Base-by-base conservation (phyloP, 306 rosid genomes). In the Glycine soja region DNA sequence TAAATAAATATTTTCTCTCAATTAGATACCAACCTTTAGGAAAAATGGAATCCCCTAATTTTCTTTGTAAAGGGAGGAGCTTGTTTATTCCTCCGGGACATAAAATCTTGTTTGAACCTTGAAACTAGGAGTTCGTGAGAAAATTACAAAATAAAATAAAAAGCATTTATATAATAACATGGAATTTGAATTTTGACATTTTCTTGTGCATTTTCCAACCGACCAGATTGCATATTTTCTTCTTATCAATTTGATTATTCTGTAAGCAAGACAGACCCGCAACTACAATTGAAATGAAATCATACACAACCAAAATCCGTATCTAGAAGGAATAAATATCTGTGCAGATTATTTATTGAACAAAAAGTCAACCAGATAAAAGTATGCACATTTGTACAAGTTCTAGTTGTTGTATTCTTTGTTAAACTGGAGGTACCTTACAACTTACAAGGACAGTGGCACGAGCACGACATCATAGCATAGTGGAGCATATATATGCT, bases 211-310 rank as follows among this genome's bases (percentile, higher is more conserved):
- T 10, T 46, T 52, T 62, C 30, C 15, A 52, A 72, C 77, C 15
- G 3, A 42, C n/a, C 30, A 19, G 4, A 36, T 47, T 48, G 38
- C 53, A 65, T 9, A 16, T 66, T 42, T 36, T 66, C 54, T 8
- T 53, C 6, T 47, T 3, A 15, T 24, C 30, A 24, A 24, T 52
- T 74, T 42, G 66, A 45, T 77, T 77, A 19, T 77, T 51, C 64
- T 34, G 73, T 46, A 38, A 66, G n/a, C 51, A 36, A 77, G 13
- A 73, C 66, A 73, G 59, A 70, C 42, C 56, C 8, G 42, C 57
- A 19, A 70, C 43, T 47, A 15, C 0, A 68, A 24, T 0, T 61
- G 30, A 24, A 19, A 43, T 36, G 42, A 46, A 19, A 18, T 13
- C 38, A 46, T 45, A 11, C 38, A 45, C 38, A 40, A 67, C n/a